These are phyloP conservation scores for Sapria himalayana DNA, from an alignment of 345 rosid genomes.

Conservation along the genomic window DNA sequence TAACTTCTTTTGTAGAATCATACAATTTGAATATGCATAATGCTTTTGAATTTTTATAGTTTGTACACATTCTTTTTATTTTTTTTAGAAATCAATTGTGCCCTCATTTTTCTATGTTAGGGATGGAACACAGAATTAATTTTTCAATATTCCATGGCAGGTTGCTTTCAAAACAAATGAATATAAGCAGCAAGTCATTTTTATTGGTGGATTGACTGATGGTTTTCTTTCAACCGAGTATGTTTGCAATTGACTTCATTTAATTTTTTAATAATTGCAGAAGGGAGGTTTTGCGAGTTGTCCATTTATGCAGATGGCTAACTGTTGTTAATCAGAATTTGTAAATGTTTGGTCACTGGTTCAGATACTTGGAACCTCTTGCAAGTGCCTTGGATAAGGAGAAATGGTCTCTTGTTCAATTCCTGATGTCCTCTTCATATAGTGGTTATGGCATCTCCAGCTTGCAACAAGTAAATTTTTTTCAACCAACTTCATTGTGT, in stretches of 20 bases:
- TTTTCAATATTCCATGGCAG: constrained; percentile 27
- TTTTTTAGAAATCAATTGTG: too few relatives aligned
- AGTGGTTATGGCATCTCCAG: constrained; percentile 77
- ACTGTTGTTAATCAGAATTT: too few relatives aligned
- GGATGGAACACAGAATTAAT: too few relatives aligned
- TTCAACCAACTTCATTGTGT: not conserved
- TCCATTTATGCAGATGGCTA: too few relatives aligned
- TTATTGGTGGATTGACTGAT: constrained; percentile 79
- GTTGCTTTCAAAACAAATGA: constrained; percentile 93
- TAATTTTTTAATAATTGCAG: not conserved
- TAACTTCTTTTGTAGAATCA: too few relatives aligned
- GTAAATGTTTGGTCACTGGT: too few relatives aligned
- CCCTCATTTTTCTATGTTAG: too few relatives aligned
- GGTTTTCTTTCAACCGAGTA: constrained; percentile 87
- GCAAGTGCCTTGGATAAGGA: constrained; percentile 79
- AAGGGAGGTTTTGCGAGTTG: too few relatives aligned
- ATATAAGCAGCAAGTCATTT: constrained; percentile 67
- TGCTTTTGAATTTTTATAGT: too few relatives aligned
- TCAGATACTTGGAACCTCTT: constrained; percentile 90
- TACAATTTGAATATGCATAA: too few relatives aligned
- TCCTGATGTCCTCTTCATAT: constrained; percentile 76
- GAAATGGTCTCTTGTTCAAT: constrained; percentile 89
- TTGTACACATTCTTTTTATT: too few relatives aligned
- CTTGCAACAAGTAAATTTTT: constrained; percentile 57
- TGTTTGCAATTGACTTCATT: constrained; percentile 7